Conservation (phyloP, 495 filamentous ascomycete genomes). For the Penicillium argentinense region DNA sequence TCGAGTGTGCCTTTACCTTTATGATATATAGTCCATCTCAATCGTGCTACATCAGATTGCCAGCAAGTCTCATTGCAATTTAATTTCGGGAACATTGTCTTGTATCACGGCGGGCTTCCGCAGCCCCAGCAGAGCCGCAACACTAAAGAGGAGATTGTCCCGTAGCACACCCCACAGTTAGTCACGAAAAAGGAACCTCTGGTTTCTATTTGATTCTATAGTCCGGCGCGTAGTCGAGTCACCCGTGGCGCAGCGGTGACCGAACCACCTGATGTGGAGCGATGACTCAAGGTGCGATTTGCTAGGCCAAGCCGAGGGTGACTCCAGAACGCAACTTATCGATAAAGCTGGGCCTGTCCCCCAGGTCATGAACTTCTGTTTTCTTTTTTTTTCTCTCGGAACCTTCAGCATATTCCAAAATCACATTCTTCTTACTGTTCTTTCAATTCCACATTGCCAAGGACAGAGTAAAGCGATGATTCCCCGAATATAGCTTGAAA, state of each 20-base stretch:
- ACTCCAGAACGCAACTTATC: conserved; percentile 31
- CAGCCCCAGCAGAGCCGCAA: conserved; percentile 16
- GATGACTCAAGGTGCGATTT: neutral
- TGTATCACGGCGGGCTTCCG: too few relatives aligned
- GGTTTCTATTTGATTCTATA: conserved; percentile 18
- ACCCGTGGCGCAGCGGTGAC: neutral
- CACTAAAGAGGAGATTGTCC: neutral
- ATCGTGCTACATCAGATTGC: too few relatives aligned
- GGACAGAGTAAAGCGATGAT: conserved; percentile 39
- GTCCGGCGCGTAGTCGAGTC: neutral
- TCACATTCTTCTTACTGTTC: conserved; percentile 5
- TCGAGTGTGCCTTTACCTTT: too few relatives aligned
- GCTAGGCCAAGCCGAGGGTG: conserved; percentile 14
- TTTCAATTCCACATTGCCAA: neutral
- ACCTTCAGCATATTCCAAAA: neutral
- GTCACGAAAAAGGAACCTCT: conserved; percentile 16
- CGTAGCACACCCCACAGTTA: conserved; percentile 6
- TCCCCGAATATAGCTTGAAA: conserved; percentile 45
- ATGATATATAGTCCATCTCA: too few relatives aligned
- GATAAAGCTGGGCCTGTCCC: conserved; percentile 37
- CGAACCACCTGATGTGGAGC: neutral
- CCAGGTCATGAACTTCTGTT: conserved; percentile 3
- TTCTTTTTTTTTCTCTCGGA: neutral
- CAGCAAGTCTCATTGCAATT: too few relatives aligned
- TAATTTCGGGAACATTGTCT: too few relatives aligned